Evolutionary conservation across 108 stramenopile species (phyloP), one percentile per base, ranked within the genome.

Genomic region (Craspedostauros australis): DNA sequence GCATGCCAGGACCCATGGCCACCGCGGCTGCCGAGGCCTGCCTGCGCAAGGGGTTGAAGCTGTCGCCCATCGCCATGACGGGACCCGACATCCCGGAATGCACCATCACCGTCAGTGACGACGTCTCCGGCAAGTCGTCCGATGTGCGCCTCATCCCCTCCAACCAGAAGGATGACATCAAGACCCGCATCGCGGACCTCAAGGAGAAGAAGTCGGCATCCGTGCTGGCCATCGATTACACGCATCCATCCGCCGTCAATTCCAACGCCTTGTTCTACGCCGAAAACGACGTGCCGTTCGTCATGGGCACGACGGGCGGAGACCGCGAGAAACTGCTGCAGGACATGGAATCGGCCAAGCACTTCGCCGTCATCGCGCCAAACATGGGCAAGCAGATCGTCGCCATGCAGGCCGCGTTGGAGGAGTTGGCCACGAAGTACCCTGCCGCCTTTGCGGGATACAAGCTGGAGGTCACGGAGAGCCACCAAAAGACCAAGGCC

Each of bases 361-460:
- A 86, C 55, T 94, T 84, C 57, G 95, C 95, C 33, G 91, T 99
- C 4, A 95, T 99, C 72, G 98, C 98, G 9, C 98, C 96, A 33
- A 99, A 99, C 68, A 99, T 99, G 98, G 95, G 88, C 21, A 99
- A 99, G 68, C 96, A 97, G 68, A 97, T 99, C 70, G 98, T 98
- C 11, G 98, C 98, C n/a, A 79, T 98, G 71, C 95, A 99, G 66
- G 77, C 93, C 21, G 94, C 88, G 12, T 57, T 99, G 53, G 95
- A 94, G 62, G 75, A 82, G 46, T 77, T 95, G 75, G 92, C 95
- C 3, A 50, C 36, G 30, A 83, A 88, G 27, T 99, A 93, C 60
- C 96, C 96, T 7, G 77, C 80, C 3, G 80, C 95, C 21, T 99
- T 99, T 76, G 72, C 68, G 12, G 96, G 92, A 27, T 99, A 99